Evolutionary conservation across 495 filamentous ascomycete species (phyloP).

Genomic region (Aspergillus carlsbadensis): DNA sequence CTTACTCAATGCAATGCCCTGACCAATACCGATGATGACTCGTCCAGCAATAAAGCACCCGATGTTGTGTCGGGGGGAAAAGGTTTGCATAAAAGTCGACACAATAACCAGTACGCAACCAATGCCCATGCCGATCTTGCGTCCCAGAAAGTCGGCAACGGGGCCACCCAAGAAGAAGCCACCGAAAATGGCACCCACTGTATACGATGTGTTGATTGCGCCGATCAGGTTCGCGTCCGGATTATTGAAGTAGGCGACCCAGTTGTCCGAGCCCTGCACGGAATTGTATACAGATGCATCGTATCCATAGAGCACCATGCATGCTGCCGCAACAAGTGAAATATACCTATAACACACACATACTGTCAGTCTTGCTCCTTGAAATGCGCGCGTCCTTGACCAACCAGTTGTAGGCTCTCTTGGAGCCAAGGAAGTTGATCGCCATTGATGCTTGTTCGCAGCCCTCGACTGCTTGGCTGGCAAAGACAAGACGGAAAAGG

Average conservation of each 20-base stretch:
- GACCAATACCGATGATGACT: conserved; percentile 62
- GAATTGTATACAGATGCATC: conserved; percentile 67
- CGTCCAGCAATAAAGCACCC: conserved; percentile 61
- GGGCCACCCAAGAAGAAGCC: conserved; percentile 62
- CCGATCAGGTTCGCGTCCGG: conserved; percentile 52
- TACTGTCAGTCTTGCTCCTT: background rate
- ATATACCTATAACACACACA: conserved; percentile 48
- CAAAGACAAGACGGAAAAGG: background rate
- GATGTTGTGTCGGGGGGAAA: conserved; percentile 52
- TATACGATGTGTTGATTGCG: conserved; percentile 61
- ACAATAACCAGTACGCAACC: conserved; percentile 58
- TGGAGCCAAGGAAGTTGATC: conserved; percentile 21
- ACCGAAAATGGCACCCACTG: conserved; percentile 60
- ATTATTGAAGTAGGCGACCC: conserved; percentile 58
- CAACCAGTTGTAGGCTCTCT: conserved; percentile 42
- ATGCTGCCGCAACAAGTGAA: conserved; percentile 60
- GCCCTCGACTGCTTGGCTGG: conserved; percentile 4
- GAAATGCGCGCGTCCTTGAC: background rate
- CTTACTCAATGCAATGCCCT: conserved; percentile 63
- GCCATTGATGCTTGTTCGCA: conserved; percentile 12
- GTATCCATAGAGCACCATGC: conserved; percentile 68
- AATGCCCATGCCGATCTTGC: conserved; percentile 55
- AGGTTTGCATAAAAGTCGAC: conserved; percentile 63
- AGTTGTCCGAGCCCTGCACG: conserved; percentile 58
- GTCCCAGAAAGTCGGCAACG: conserved; percentile 55